Percentiles rank a stretch among this genome's conserved stretches.
Evolutionary conservation across 192 early-diverging fungal species (phyloP).

Genomic region (Linnemannia schmuckeri): DNA sequence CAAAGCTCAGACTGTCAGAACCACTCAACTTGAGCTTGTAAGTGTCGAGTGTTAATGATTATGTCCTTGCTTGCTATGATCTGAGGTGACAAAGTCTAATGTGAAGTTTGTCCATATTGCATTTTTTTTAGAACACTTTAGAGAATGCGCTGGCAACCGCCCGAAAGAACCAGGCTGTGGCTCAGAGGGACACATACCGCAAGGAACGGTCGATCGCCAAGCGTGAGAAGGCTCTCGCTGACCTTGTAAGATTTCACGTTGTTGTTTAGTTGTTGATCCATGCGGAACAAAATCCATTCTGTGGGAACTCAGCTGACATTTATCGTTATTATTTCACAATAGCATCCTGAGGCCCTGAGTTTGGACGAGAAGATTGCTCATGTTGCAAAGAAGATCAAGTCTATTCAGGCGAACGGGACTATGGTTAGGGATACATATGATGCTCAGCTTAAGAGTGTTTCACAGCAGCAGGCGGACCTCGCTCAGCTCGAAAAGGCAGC

Average conservation of each 20-base stretch:
- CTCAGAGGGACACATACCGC: conserved; percentile 78
- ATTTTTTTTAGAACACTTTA: conserved; percentile 43
- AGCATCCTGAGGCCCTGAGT: conserved; percentile 72
- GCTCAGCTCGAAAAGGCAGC: conserved; percentile 66
- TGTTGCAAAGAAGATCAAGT: conserved; percentile 77
- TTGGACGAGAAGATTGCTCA: conserved; percentile 84
- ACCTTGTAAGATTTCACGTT: conserved; percentile 57
- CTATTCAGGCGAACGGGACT: conserved; percentile 36
- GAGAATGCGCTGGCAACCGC: conserved; percentile 73
- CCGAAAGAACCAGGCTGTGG: conserved; percentile 79
- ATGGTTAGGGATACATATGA: conserved; percentile 42
- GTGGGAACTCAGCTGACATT: conserved; percentile 18
- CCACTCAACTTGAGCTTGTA: conserved; percentile 62
- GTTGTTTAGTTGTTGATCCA: not conserved
- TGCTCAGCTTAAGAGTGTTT: conserved; percentile 25
- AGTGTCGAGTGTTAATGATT: not conserved
- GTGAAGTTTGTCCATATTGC: not conserved
- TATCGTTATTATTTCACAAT: conserved; percentile 8
- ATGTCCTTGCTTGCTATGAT: not conserved
- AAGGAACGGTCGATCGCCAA: conserved; percentile 82
- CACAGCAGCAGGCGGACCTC: conserved; percentile 68
- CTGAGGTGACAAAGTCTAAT: not conserved
- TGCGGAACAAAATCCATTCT: not conserved
- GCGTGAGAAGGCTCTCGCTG: conserved; percentile 79
- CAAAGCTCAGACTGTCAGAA: conserved; percentile 62